Percentiles rank a stretch among this genome's conserved stretches.
phyloP scores from a whole-genome alignment of 495 filamentous ascomycete genomes.

The Aspergillus bertholletiae region DNA sequence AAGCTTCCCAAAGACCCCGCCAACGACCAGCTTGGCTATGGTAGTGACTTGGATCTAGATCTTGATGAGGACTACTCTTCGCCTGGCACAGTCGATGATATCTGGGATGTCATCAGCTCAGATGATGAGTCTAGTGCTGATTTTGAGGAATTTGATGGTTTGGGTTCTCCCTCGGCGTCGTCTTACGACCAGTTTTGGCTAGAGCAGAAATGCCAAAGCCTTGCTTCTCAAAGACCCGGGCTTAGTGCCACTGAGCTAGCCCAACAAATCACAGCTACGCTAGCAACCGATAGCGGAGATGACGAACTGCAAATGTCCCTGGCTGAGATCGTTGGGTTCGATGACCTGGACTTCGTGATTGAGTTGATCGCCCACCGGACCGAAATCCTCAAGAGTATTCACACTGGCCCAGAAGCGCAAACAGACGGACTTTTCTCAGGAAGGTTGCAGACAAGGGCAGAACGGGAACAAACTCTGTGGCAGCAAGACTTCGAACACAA shows the following conservation, averaged over 20 bases:
- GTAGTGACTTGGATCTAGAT: constrained; percentile 55
- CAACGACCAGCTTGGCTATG: constrained; percentile 43
- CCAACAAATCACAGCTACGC: constrained; percentile 65
- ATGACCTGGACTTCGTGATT: constrained; percentile 85
- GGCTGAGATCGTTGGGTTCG: constrained; percentile 88
- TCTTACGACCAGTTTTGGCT: constrained; percentile 59
- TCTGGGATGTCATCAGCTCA: constrained; percentile 87
- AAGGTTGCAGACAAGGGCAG: constrained; percentile 65
- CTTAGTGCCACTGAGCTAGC: constrained; percentile 60
- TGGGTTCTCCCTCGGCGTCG: constrained; percentile 16
- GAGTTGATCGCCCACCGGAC: constrained; percentile 72
- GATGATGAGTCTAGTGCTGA: constrained; percentile 58
- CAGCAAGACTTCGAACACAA: constrained; percentile 82
- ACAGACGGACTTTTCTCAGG: constrained; percentile 49
- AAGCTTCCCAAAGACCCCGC: constrained; percentile 50
- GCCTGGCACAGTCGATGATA: constrained; percentile 64
- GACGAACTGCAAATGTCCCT: constrained; percentile 84
- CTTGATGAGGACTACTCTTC: constrained; percentile 62
- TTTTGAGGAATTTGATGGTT: constrained; percentile 31
- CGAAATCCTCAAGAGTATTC: constrained; percentile 50
- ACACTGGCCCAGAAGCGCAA: constrained; percentile 31
- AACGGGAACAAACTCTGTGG: constrained; percentile 73
- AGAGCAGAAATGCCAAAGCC: constrained; percentile 53
- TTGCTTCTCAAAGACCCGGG: constrained; percentile 58
- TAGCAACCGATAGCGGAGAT: constrained; percentile 65